These are phyloP conservation scores for Vaccinium myrtillus DNA, from an alignment of 148 eudicot genomes.

Conservation along the genomic window DNA sequence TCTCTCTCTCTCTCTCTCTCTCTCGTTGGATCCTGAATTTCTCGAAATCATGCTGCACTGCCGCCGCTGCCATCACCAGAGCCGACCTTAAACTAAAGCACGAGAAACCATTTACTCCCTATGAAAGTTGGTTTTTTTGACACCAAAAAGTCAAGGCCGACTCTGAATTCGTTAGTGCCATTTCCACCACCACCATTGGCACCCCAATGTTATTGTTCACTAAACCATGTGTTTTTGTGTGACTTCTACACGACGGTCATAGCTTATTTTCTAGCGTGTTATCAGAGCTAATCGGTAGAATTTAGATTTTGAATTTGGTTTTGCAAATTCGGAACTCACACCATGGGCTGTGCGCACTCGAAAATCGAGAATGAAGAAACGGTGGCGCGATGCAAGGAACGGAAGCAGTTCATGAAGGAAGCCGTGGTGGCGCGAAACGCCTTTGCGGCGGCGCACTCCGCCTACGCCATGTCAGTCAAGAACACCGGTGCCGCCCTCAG, in stretches of 20 bases:
- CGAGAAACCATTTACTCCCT: background rate
- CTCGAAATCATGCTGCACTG: background rate
- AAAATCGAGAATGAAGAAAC: conserved; percentile 92
- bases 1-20: background rate
- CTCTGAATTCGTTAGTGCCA: too few species aligned
- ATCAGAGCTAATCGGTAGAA: too few species aligned
- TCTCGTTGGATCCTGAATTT: background rate
- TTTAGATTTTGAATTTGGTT: background rate
- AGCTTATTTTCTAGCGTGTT: too few species aligned
- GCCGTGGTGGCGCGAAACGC: conserved; percentile 70
- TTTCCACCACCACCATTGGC: background rate
- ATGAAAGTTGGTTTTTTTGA: background rate
- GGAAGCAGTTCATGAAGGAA: conserved; percentile 55
- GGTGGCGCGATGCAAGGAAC: conserved; percentile 68
- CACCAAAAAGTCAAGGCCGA: background rate
- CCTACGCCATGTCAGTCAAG: conserved; percentile 51
- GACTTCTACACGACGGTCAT: too few species aligned
- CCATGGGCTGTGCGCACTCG: conserved; percentile 77
- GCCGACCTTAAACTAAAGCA: background rate
- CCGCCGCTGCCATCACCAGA: background rate
- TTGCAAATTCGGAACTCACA: background rate
- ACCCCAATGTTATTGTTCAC: too few species aligned
- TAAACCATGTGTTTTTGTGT: too few species aligned
- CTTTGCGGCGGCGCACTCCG: conserved; percentile 69
- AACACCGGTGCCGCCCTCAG: conserved; percentile 76